Evolutionary conservation across 1,284 basidiomycete species (phyloP).

Genomic region (Stereum hirsutum): DNA sequence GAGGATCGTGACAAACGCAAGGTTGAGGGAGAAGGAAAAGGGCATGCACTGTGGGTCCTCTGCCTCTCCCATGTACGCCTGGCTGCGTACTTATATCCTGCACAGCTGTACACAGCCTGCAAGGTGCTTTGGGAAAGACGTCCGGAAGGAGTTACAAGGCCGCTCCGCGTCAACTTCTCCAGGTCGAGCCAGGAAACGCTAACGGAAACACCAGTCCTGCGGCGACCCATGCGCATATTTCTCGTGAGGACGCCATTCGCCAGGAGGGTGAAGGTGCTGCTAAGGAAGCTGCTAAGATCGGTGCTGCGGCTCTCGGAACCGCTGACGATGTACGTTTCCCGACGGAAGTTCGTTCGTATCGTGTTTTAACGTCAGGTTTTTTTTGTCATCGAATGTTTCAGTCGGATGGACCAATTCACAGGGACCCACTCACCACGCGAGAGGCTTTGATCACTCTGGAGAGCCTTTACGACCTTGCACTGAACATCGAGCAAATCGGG

Average conservation of each 20-base stretch:
- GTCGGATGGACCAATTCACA: slow-evolving; percentile 46
- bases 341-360: too few species aligned
- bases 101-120: slow-evolving; percentile 70
- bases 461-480: slow-evolving; percentile 76
- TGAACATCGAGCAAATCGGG: slow-evolving; percentile 82
- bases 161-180: slow-evolving; percentile 91
- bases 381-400: slow-evolving; percentile 19
- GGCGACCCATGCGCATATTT: slow-evolving; percentile 45
- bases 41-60: slow-evolving; percentile 50
- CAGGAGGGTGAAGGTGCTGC: slow-evolving; percentile 44
- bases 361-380: too few species aligned
- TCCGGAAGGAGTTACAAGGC: slow-evolving; percentile 88
- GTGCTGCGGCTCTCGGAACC: slow-evolving; percentile 55
- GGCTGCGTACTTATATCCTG: slow-evolving; percentile 5
- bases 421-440: slow-evolving; percentile 70
- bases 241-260: slow-evolving; percentile 39
- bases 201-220: slow-evolving; percentile 40
- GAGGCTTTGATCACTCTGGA: slow-evolving; percentile 81
- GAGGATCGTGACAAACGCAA: slow-evolving; percentile 88
- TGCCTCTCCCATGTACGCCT: neutral
- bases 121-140: slow-evolving; percentile 94
- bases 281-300: slow-evolving; percentile 63
- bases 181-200: slow-evolving; percentile 52
- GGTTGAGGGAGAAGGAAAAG: slow-evolving; percentile 79
- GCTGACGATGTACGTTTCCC: slow-evolving; percentile 36